A percentile compares a stretch with the other conserved stretches of the same genome.
Evolutionary conservation across 768 basidiomycete genomes (phyloP).

Genomic region (Boletus barrowsii): DNA sequence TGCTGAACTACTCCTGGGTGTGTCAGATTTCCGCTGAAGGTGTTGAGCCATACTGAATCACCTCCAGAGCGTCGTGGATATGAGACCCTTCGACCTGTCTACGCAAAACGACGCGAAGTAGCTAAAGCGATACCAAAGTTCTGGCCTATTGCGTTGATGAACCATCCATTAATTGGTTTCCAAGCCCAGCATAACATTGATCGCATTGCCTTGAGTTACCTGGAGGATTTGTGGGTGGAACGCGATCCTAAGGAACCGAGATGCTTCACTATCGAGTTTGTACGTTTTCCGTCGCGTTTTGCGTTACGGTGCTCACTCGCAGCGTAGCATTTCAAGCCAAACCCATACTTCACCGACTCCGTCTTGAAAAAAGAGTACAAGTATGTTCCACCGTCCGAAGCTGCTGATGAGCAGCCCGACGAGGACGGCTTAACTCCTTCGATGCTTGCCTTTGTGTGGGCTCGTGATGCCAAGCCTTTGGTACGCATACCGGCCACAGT

Average conservation of each 20-base stretch:
- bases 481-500: slow-evolving; percentile 38
- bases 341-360: slow-evolving; percentile 75
- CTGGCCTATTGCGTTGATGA: slow-evolving; percentile 85
- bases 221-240: slow-evolving; percentile 83
- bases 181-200: slow-evolving; percentile 74
- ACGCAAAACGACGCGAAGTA: slow-evolving; percentile 66
- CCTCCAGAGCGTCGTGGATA: slow-evolving; percentile 62
- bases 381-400: slow-evolving; percentile 53
- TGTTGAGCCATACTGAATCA: slow-evolving; percentile 2
- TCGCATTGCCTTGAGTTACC: slow-evolving; percentile 74
- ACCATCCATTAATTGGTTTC: slow-evolving; percentile 59
- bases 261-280: slow-evolving; percentile 86
- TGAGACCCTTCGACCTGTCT: slow-evolving; percentile 55
- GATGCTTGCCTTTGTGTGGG: slow-evolving; percentile 81
- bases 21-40: slow-evolving; percentile 24
- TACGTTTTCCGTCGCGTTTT: slow-evolving; percentile 41
- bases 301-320: slow-evolving; percentile 2
- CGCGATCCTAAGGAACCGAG: slow-evolving; percentile 73
- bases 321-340: slow-evolving; percentile 75
- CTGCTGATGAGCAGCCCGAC: slow-evolving; percentile 57
- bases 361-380: slow-evolving; percentile 84
- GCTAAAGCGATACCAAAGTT: slow-evolving; percentile 70
- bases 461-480: slow-evolving; percentile 63
- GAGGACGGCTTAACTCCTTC: slow-evolving; percentile 72
- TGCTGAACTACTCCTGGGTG: slow-evolving; percentile 71